phyloP scores from a whole-genome alignment of 2,329 filamentous ascomycete species.

The Gnomoniopsis smithogilvyi region DNA sequence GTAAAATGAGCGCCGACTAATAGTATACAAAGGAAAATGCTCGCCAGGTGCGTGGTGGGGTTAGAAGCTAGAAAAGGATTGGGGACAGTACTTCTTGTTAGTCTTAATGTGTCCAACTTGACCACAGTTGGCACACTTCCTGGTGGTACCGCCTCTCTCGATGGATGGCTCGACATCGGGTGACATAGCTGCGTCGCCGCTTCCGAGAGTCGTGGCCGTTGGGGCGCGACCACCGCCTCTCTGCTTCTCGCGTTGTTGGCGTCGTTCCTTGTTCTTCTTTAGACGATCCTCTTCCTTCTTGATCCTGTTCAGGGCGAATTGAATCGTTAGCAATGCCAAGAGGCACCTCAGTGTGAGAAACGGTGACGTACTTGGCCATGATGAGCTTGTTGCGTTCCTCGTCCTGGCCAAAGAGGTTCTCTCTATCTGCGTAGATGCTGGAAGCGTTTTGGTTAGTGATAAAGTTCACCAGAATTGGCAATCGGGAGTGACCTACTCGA shows the following conservation, averaged over 20 bases:
- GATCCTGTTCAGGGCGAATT: slow-evolving; percentile 42
- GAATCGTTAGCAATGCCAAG: background rate
- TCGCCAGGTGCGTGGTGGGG: no score
- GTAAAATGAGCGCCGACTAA: no score
- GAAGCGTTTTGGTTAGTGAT: slow-evolving; percentile 15
- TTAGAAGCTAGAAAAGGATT: background rate
- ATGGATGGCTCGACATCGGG: slow-evolving; percentile 39
- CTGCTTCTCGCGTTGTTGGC: slow-evolving; percentile 85
- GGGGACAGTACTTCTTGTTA: slow-evolving; percentile 77
- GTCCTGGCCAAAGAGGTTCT: slow-evolving; percentile 60
- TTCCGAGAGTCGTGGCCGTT: slow-evolving; percentile 22
- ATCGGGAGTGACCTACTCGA: slow-evolving; percentile 60
- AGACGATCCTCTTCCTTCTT: slow-evolving; percentile 77
- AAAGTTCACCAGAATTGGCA: background rate
- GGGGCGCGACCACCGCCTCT: slow-evolving; percentile 47
- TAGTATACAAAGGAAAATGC: no score
- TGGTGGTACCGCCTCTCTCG: slow-evolving; percentile 64
- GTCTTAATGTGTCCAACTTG: slow-evolving; percentile 98
- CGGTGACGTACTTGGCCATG: slow-evolving; percentile 48
- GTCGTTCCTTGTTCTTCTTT: slow-evolving; percentile 85
- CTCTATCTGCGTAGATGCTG: background rate
- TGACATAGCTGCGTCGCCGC: slow-evolving; percentile 28
- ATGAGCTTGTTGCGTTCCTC: slow-evolving; percentile 62
- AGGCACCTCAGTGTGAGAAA: slow-evolving; percentile 21
- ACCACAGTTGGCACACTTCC: slow-evolving; percentile 97